Evolutionary conservation across 192 early-diverging fungal genomes (phyloP), one percentile per base, ranked within the genome.

Genomic region (Ramicandelaber brevisporus): DNA sequence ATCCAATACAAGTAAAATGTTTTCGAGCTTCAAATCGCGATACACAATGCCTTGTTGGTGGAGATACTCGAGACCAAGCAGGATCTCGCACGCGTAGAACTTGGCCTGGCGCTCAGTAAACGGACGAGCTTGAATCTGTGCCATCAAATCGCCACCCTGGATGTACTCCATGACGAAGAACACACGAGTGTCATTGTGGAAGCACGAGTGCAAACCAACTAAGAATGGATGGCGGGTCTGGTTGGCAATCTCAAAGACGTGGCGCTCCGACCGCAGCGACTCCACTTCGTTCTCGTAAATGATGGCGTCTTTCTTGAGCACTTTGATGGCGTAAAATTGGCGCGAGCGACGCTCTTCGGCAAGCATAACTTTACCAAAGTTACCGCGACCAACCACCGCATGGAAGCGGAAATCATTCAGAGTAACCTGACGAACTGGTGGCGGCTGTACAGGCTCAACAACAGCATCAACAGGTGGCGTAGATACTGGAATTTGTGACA

Each of bases 101-200:
- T 85, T 85, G 21, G 92, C 88, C 31, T 78, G 63, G 21, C 77
- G 58, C 50, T 88, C 81, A 26, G 81, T 71, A 40, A 98, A 95
- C 34, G 61, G 52, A 29, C 77, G 77, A n/a, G n/a, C n/a, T 43
- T 95, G 89, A 33, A 98, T 87, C 46, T 95, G 89, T 66, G 84
- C 80, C 86, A 98, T 95, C 49, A 98, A 46, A 51, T 98, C 92
- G 27, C 92, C 92, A 37, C 92, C 92, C 14, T 66, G 69, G 21
- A 92, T 81, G 54, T 86, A 97, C 39, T 97, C 92, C 82, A 90
- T 93, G 6, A 92, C 88, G 52, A 95, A 95, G 52, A 90, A 98
- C 21, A 98, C 70, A 31, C 88, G 59, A 22, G 75, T 81, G 30
- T 85, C 74, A 1, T 82, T 85, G 48, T 93, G 86, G 63, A 92